Conservation (phyloP, 495 filamentous ascomycete species). For the Barbatosphaeria neglecta region DNA sequence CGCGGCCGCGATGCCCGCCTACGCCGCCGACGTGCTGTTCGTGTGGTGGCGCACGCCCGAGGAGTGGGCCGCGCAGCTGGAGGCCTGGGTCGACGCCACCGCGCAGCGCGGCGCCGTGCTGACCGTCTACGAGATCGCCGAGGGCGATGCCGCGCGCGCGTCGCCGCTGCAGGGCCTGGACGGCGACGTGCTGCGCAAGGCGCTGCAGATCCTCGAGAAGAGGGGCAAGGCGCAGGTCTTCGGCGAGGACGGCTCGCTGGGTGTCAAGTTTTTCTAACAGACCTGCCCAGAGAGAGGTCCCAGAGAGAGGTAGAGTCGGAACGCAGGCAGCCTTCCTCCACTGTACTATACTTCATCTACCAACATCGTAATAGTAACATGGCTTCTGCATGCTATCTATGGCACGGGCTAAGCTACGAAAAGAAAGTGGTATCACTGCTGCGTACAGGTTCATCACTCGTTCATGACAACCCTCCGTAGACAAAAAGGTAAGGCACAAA, state of each 20-base stretch:
- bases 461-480: too few species aligned
- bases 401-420: too few species aligned
- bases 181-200: slow-evolving; percentile 60
- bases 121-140: slow-evolving; percentile 35
- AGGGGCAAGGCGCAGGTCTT: slow-evolving; percentile 88
- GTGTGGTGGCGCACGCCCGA: slow-evolving; percentile 38
- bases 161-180: slow-evolving; percentile 83
- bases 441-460: too few species aligned
- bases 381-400: too few species aligned
- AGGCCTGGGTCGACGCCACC: slow-evolving; percentile 35
- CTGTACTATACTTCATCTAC: too few species aligned
- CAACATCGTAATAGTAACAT: too few species aligned
- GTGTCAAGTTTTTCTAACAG: slow-evolving; percentile 90
- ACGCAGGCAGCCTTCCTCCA: too few species aligned
- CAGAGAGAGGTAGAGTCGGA: too few species aligned
- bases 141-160: slow-evolving; percentile 30
- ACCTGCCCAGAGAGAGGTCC: too few species aligned
- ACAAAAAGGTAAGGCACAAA: neutral
- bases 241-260: slow-evolving; percentile 71
- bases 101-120: slow-evolving; percentile 34
- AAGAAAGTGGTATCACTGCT: too few species aligned
- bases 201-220: slow-evolving; percentile 72
- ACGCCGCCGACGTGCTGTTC: slow-evolving; percentile 22
- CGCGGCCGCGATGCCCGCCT: slow-evolving; percentile 48
- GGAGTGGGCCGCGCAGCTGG: slow-evolving; percentile 34